Conservation (phyloP, 345 rosid species). For the Salix koriyanagi region DNA sequence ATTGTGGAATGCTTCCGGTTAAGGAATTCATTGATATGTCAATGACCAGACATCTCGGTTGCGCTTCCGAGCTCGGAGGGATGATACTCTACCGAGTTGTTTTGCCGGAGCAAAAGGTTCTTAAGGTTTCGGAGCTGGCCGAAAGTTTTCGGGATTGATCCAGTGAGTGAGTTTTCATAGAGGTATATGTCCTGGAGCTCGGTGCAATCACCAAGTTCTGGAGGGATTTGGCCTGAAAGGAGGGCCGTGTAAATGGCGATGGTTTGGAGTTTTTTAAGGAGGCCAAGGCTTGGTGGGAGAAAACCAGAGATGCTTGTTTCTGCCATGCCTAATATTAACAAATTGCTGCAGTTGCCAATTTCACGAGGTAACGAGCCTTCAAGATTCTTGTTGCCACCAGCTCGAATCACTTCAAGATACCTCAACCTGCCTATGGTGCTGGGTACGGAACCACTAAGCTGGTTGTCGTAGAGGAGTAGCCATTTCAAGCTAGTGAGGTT, state of each 20-base stretch:
- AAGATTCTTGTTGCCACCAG: conserved; percentile 81
- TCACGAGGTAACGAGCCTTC: conserved; percentile 62
- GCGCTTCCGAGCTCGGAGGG: conserved; percentile 75
- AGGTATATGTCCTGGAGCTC: conserved; percentile 65
- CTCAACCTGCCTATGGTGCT: conserved; percentile 51
- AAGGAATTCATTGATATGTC: conserved; percentile 70
- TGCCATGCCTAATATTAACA: conserved; percentile 65
- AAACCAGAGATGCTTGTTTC: conserved; percentile 83
- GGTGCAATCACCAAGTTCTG: conserved; percentile 68
- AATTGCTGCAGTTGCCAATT: conserved; percentile 65
- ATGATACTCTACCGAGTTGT: conserved; percentile 60
- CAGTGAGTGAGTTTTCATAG: conserved; percentile 69
- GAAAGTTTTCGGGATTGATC: conserved; percentile 57
- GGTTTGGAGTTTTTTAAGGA: conserved; percentile 58
- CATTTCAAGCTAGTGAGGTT: conserved; percentile 47
- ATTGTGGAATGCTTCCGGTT: conserved; percentile 64
- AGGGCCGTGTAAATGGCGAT: conserved; percentile 70
- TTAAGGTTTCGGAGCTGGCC: conserved; percentile 53
- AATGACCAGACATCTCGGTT: conserved; percentile 42
- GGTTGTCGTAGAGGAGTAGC: conserved; percentile 64
- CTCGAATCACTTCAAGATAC: conserved; percentile 57
- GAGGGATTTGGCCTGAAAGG: conserved; percentile 69
- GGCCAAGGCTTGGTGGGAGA: conserved; percentile 65
- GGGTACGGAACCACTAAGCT: conserved; percentile 62
- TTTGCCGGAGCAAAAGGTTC: conserved; percentile 67